Base-by-base conservation (phyloP, 768 basidiomycete genomes). In the Pilatotrama ljubarskyi region DNA sequence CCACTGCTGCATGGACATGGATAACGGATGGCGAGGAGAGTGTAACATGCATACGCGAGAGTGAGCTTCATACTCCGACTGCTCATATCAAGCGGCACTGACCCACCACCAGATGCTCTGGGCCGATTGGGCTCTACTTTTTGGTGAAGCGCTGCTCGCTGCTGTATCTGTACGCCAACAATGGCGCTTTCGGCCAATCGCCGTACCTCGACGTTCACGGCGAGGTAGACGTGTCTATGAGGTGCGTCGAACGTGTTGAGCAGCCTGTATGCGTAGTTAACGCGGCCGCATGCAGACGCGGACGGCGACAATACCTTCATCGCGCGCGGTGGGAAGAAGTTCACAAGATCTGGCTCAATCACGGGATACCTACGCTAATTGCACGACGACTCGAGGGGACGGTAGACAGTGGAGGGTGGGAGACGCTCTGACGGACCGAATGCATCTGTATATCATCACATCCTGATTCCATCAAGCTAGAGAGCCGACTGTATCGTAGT, bases 151-250 rank as follows among this genome's bases (percentile, higher is more conserved):
- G 93, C 18, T 97, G 94, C 74, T 84, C 88, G n/a, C 69, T 98
- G 58, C 71, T 98, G 14, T 98, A 91, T 72, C 80, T 98, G 17
- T 95, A 93, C 68, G 88, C 88, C 29, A 87, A 85, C 62, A 93
- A 88, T 50, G 97, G 96, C n/a, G 85, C 91, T 3, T 98, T 95
- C 73, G 81, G 83, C 1, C 83, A 85, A 14, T 90, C 95, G 29
- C 95, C 96, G 0, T 98, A 97, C 68, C 81, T 98, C 40, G 97
- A 99, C 67, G 84, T 84, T 1, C 97, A 98, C 61, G 97, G 96
- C 1, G 97, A 98, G 68, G 83, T 93, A 2, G 96, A 98, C 71
- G 78, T 91, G 13, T 90, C 89, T 2, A 93, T 96, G 88, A 86
- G 93, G 95, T 93, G 66, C 57, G 80, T 69, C 18, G 9, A 46